Evolutionary conservation across 345 rosid genomes (phyloP), one percentile per base, ranked within the genome.

Genomic region (Syzygium grande): DNA sequence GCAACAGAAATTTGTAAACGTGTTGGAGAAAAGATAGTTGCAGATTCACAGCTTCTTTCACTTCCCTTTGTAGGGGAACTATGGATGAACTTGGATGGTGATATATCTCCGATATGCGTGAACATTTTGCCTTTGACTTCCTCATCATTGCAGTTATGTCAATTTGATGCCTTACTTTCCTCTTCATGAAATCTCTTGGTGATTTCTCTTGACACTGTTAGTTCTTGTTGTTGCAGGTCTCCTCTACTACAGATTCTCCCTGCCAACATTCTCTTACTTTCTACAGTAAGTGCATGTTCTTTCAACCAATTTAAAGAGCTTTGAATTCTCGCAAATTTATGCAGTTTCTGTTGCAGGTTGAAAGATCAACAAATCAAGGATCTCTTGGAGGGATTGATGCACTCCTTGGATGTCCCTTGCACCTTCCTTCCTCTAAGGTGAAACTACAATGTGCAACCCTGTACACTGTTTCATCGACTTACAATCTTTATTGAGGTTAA

Each of bases 21-120:
- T 73, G 83, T 73, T 38, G 3, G 14, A 73, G 49, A 73, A 73
- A 38, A 73, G 83, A 73, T 19, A 38, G 83, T 73, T 38, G 49
- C 83, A 73, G 27, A 73, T 73, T 61, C 23, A 73, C 46, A 73
- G 49, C 49, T 73, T 38, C 49, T 73, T 27, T 38, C 49, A 19
- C 83, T 38, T 73, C 83, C 49, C 49, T 89, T 89, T 92, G 63
- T 87, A 96, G 99, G 99, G 54, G 95, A 96, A 90, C 93, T 95
- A 38, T 96, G 98, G 98, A 95, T 96, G 98, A 96, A 96, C 89
- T 93, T 95, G 92, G 99, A 96, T 88, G 99, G 99, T 86, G 92
- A 90, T 89, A 92, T 94, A 89, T 95, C 99, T 89, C 98, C 98
- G 59, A 90, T 96, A 89, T 96, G 97, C 91, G 89, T 96, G 92